phyloP scores from a whole-genome alignment of 1,284 basidiomycete species.

The Sanghuangporus sanghuang region DNA sequence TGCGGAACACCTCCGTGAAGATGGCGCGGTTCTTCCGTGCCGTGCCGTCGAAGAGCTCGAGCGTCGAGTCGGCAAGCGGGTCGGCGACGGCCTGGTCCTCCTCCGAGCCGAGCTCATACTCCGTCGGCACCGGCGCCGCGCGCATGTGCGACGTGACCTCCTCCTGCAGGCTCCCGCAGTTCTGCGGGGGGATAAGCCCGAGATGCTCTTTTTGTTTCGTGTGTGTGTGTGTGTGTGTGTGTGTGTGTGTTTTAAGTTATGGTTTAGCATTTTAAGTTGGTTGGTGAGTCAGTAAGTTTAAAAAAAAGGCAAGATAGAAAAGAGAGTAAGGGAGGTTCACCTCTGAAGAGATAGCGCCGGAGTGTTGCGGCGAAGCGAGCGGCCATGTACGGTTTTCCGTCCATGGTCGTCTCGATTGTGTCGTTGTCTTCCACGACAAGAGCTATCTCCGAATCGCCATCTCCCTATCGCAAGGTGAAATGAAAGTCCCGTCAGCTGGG shows the following conservation, averaged over 20 bases:
- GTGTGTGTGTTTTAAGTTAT: background rate
- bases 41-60: constrained; percentile 64
- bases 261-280: background rate
- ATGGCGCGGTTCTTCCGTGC: constrained; percentile 76
- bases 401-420: constrained; percentile 72
- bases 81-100: constrained; percentile 77
- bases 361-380: constrained; percentile 73
- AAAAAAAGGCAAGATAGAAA: background rate
- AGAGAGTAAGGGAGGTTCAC: constrained; percentile 31
- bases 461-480: constrained; percentile 44
- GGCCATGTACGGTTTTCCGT: constrained; percentile 66
- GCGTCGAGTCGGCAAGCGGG: constrained; percentile 61
- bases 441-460: constrained; percentile 92
- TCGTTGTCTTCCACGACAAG: constrained; percentile 87
- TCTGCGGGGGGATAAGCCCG: constrained; percentile 71
- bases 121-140: constrained; percentile 66
- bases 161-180: constrained; percentile 32
- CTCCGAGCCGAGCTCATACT: constrained; percentile 52
- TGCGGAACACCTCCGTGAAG: constrained; percentile 78
- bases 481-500: background rate
- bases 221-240: no score
- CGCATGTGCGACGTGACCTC: constrained; percentile 66
- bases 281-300: background rate
- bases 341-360: constrained; percentile 71
- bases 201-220: constrained; percentile 80